phyloP scores from a whole-genome alignment of 2,329 filamentous ascomycete species.

The Aspergillus fructus region DNA sequence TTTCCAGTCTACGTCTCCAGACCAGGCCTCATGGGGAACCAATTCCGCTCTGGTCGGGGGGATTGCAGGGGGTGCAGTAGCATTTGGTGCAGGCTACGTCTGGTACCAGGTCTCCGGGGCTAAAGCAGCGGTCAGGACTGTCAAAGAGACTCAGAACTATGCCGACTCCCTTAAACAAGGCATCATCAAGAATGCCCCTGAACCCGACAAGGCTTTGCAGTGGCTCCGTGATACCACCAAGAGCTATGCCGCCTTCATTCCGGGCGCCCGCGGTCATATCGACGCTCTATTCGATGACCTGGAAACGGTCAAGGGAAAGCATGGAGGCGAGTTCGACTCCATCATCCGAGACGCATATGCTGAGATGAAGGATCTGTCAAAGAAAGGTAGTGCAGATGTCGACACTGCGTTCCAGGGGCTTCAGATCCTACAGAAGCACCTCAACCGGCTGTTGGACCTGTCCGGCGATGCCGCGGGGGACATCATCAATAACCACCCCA shows the following conservation, averaged over 20 bases:
- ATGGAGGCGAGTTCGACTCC: conserved; percentile 68
- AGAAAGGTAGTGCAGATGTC: conserved; percentile 59
- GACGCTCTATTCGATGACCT: conserved; percentile 70
- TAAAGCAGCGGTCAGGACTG: conserved; percentile 48
- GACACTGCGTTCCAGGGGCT: conserved; percentile 62
- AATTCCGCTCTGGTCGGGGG: conserved; percentile 46
- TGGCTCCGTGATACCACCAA: conserved; percentile 66
- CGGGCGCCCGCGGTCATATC: conserved; percentile 67
- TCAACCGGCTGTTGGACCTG: conserved; percentile 60
- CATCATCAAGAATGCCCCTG: conserved; percentile 62
- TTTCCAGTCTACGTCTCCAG: conserved; percentile 29
- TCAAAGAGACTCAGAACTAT: conserved; percentile 59
- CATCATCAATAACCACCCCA: conserved; percentile 70
- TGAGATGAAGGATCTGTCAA: conserved; percentile 63
- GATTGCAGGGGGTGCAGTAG: conserved; percentile 50
- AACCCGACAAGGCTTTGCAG: conserved; percentile 64
- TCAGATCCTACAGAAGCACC: conserved; percentile 62
- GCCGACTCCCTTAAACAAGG: conserved; percentile 61
- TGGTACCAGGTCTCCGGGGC: conserved; percentile 57
- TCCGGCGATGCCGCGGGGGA: conserved; percentile 63
- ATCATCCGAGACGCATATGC: conserved; percentile 67
- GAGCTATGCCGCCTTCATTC: conserved; percentile 70
- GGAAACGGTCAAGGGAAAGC: conserved; percentile 65
- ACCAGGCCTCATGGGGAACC: conserved; percentile 20
- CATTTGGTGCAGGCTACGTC: conserved; percentile 49